A percentile compares a stretch with the other conserved stretches of the same genome.
phyloP scores from a whole-genome alignment of 2,329 filamentous ascomycete genomes.

The Chrysoporthe austroafricana region DNA sequence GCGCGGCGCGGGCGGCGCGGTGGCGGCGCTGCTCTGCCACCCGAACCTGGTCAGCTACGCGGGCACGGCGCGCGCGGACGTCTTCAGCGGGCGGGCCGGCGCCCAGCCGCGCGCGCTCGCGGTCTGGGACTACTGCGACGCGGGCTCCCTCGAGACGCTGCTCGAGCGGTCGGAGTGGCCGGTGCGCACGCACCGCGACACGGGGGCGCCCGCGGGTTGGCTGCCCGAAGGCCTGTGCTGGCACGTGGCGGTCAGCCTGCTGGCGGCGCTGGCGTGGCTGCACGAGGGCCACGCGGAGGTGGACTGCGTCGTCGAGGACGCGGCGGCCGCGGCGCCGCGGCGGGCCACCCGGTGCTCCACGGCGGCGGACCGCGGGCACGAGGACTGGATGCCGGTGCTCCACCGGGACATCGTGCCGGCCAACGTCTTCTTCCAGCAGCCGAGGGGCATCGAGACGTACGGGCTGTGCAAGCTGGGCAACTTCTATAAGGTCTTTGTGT shows the following conservation, averaged over 20 bases:
- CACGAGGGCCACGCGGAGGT: slow-evolving; percentile 50
- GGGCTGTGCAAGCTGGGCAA: slow-evolving; percentile 59
- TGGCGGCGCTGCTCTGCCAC: slow-evolving; percentile 49
- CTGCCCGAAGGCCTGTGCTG: slow-evolving; percentile 59
- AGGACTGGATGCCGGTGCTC: slow-evolving; percentile 53
- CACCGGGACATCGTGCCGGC: slow-evolving; percentile 51
- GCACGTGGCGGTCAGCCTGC: slow-evolving; percentile 55
- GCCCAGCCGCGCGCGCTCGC: slow-evolving; percentile 18
- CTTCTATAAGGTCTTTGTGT: slow-evolving; percentile 46
- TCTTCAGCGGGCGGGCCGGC: slow-evolving; percentile 26
- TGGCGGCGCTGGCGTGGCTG: slow-evolving; percentile 55
- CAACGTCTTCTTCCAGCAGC: slow-evolving; percentile 57
- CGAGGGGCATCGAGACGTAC: slow-evolving; percentile 53
- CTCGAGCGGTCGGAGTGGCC: slow-evolving; percentile 34
- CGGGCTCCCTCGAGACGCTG: slow-evolving; percentile 51
- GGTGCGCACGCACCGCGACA: slow-evolving; percentile 15
- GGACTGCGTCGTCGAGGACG: slow-evolving; percentile 18
- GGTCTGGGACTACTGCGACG: slow-evolving; percentile 58
- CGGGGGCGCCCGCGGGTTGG: slow-evolving; percentile 38
- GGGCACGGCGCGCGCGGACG: slow-evolving; percentile 34
- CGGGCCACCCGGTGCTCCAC: slow-evolving; percentile 16
- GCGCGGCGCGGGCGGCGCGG: slow-evolving; percentile 36
- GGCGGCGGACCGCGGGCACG: background rate
- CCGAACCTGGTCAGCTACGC: slow-evolving; percentile 52
- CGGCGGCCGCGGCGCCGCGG: background rate